phyloP scores from a whole-genome alignment of 2,329 filamentous ascomycete genomes.

The Diaporthe nobilis region DNA sequence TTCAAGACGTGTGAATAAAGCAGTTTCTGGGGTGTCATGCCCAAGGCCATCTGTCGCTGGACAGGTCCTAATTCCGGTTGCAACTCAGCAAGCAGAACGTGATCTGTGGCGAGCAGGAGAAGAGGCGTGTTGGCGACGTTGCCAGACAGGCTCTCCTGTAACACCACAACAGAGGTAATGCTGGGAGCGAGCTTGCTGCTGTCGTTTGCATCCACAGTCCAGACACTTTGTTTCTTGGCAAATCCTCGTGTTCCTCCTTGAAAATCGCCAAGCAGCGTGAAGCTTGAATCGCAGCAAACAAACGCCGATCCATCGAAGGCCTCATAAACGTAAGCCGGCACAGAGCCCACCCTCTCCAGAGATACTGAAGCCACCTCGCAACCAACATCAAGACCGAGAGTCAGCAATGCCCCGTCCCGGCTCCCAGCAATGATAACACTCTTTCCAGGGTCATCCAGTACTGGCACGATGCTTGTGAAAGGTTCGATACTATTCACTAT shows the following conservation, averaged over 20 bases:
- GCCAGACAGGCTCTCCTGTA: slow-evolving; percentile 57
- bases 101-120: slow-evolving; percentile 64
- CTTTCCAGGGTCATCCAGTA: slow-evolving; percentile 48
- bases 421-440: slow-evolving; percentile 61
- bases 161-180: slow-evolving; percentile 62
- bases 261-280: slow-evolving; percentile 60
- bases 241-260: slow-evolving; percentile 51
- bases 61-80: slow-evolving; percentile 61
- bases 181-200: slow-evolving; percentile 60
- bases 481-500: slow-evolving; percentile 43
- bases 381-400: slow-evolving; percentile 48
- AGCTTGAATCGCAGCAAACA: slow-evolving; percentile 63
- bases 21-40: slow-evolving; percentile 65
- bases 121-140: slow-evolving; percentile 58
- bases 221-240: slow-evolving; percentile 61
- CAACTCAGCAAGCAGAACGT: slow-evolving; percentile 68
- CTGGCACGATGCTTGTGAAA: slow-evolving; percentile 61
- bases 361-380: slow-evolving; percentile 39
- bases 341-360: slow-evolving; percentile 47
- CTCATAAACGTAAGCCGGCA: slow-evolving; percentile 47
- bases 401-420: slow-evolving; percentile 66
- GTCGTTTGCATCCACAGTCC: slow-evolving; percentile 66
- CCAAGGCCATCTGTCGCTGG: slow-evolving; percentile 63
- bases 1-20: slow-evolving; percentile 68
- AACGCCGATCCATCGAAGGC: slow-evolving; percentile 53